Evolutionary conservation across 2,329 filamentous ascomycete species (phyloP).

Genomic region (Pseudogymnoascus sp.): DNA sequence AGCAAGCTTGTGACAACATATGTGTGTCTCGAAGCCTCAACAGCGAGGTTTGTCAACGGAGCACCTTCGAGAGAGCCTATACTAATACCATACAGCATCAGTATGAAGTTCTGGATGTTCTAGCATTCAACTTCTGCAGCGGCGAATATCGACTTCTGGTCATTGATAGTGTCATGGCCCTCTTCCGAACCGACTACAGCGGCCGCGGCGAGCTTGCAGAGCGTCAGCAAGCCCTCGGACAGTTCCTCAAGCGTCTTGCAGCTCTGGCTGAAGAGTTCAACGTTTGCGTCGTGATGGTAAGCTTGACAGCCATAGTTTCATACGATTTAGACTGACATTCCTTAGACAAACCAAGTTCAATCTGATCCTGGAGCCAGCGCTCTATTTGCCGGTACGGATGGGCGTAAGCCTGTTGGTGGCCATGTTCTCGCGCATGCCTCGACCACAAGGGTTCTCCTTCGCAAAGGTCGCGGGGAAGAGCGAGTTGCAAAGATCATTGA

Average conservation of each 20-base stretch:
- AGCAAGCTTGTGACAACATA: conserved; percentile 57
- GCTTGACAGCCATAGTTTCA: conserved; percentile 3
- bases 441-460: conserved; percentile 54
- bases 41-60: conserved; percentile 38
- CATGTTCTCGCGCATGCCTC: conserved; percentile 63
- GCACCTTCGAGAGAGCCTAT: background rate
- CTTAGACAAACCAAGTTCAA: conserved; percentile 62
- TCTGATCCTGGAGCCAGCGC: conserved; percentile 61
- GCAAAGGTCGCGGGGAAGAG: conserved; percentile 61
- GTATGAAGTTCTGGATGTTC: conserved; percentile 52
- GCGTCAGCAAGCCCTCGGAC: conserved; percentile 58
- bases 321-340: background rate
- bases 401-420: conserved; percentile 57
- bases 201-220: conserved; percentile 60
- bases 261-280: conserved; percentile 65
- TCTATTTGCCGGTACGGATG: conserved; percentile 58
- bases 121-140: conserved; percentile 51
- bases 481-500: conserved; percentile 61
- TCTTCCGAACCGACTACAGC: conserved; percentile 58
- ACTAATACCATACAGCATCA: conserved; percentile 29
- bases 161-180: conserved; percentile 62
- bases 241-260: conserved; percentile 53
- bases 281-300: conserved; percentile 52
- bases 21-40: conserved; percentile 55
- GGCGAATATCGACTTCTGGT: conserved; percentile 58